A percentile compares a stretch with the other conserved stretches of the same genome.
phyloP scores from a whole-genome alignment of 2,329 filamentous ascomycete species.

The Fusarium vanettenii region DNA sequence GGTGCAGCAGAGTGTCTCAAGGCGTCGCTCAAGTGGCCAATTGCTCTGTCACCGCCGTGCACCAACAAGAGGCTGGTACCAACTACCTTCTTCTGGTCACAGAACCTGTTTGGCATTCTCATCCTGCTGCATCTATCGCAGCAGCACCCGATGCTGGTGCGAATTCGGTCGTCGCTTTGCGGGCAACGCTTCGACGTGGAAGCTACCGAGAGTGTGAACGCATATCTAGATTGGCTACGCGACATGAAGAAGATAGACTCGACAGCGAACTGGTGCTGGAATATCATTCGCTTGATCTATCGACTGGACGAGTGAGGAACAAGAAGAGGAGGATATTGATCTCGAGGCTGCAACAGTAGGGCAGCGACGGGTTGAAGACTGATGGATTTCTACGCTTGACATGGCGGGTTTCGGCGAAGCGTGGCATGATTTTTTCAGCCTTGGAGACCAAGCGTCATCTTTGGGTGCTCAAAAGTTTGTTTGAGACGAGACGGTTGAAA shows the following conservation, averaged over 20 bases:
- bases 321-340: neutral
- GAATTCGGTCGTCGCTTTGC: slow-evolving; percentile 62
- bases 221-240: slow-evolving; percentile 70
- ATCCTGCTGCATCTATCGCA: slow-evolving; percentile 66
- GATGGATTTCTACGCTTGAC: neutral
- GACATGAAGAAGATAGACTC: slow-evolving; percentile 67
- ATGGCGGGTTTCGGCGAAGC: neutral
- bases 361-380: slow-evolving; percentile 6
- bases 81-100: slow-evolving; percentile 70
- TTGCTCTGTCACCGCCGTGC: slow-evolving; percentile 67
- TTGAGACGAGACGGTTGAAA: slow-evolving; percentile 7
- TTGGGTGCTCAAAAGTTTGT: slow-evolving; percentile 2
- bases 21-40: slow-evolving; percentile 69
- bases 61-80: slow-evolving; percentile 69
- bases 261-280: slow-evolving; percentile 68
- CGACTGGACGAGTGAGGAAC: slow-evolving; percentile 45
- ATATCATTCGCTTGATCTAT: slow-evolving; percentile 60
- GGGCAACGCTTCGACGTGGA: slow-evolving; percentile 63
- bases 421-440: slow-evolving; percentile 19
- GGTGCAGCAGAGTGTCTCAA: slow-evolving; percentile 68
- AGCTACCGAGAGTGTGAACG: slow-evolving; percentile 58
- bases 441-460: slow-evolving; percentile 5
- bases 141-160: slow-evolving; percentile 61
- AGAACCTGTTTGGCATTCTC: slow-evolving; percentile 69
- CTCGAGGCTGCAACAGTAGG: neutral